These are phyloP conservation scores for Myriosclerotinia scirpicola DNA, from an alignment of 2,329 filamentous ascomycete genomes.

Conservation along the genomic window DNA sequence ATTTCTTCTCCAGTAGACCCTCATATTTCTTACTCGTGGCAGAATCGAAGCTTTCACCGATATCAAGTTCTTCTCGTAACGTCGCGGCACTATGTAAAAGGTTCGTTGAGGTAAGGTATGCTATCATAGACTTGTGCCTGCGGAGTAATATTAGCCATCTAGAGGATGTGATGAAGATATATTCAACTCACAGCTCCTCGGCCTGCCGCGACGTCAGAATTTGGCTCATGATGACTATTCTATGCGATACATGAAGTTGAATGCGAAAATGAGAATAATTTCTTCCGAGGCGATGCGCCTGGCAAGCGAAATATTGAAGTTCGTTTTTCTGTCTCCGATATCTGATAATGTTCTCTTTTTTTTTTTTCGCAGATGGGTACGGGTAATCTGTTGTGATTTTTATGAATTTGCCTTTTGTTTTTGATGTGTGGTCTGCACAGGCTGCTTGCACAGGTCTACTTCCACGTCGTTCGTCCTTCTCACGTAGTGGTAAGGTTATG, in stretches of 20 bases:
- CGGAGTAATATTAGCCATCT: conserved; percentile 30
- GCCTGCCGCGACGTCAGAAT: conserved; percentile 78
- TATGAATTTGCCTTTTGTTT: conserved; percentile 11
- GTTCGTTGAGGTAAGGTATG: conserved; percentile 76
- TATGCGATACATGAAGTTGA: conserved; percentile 26
- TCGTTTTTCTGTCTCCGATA: conserved; percentile 15
- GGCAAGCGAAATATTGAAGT: conserved; percentile 20
- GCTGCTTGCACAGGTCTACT: conserved; percentile 20
- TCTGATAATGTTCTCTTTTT: conserved; percentile 1
- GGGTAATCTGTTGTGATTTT: conserved; percentile 18
- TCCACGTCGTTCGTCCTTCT: conserved; percentile 1
- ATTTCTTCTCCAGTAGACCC: conserved; percentile 93
- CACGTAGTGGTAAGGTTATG: conserved; percentile 8
- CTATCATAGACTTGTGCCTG: conserved; percentile 92
- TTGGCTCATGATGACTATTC: conserved; percentile 60
- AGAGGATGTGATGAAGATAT: conserved; percentile 23
- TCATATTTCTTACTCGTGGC: conserved; percentile 91
- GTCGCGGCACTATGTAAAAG: conserved; percentile 68
- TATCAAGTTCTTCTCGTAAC: conserved; percentile 73
- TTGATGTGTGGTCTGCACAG: conserved; percentile 21
- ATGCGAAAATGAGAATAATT: background rate
- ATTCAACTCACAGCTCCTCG: conserved; percentile 74
- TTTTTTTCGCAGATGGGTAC: background rate
- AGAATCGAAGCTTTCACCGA: conserved; percentile 71
- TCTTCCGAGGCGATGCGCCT: conserved; percentile 33